A percentile compares a stretch with the other conserved stretches of the same genome.
These are phyloP conservation scores for Triangularia verruculosa DNA, from an alignment of 2,329 filamentous ascomycete genomes.

Conservation along the genomic window DNA sequence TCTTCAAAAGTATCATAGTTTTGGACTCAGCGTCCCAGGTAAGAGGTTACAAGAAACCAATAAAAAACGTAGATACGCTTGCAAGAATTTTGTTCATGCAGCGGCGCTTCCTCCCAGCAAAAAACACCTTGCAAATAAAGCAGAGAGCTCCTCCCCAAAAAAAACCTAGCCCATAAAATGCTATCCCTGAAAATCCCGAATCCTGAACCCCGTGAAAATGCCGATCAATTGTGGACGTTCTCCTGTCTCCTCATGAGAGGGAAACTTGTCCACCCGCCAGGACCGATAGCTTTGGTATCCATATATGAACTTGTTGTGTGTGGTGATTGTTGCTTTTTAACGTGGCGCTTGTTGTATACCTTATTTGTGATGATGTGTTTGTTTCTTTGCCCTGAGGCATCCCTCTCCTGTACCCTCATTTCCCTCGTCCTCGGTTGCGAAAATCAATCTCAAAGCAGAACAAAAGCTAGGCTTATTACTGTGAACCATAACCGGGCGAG, in stretches of 20 bases:
- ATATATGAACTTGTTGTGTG: neutral
- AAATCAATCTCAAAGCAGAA: neutral
- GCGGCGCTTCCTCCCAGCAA: neutral
- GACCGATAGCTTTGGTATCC: neutral
- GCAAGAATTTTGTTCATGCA: neutral
- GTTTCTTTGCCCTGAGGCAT: neutral
- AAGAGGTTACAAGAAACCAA: neutral
- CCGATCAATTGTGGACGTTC: neutral
- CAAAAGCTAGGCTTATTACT: conserved; percentile 3
- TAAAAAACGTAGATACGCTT: neutral
- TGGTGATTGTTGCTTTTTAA: neutral
- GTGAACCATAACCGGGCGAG: conserved; percentile 54
- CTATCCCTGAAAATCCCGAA: neutral
- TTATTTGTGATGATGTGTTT: neutral
- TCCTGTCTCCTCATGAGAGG: neutral
- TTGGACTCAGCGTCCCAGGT: neutral
- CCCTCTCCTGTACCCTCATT: neutral
- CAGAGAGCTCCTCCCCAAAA: neutral
- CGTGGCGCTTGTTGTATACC: neutral
- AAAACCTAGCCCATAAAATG: neutral
- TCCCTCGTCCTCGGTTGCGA: neutral
- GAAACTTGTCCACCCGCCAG: neutral
- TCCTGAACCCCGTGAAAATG: neutral
- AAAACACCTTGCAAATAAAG: neutral
- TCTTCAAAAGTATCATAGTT: neutral